Evolutionary conservation across 2,329 filamentous ascomycete genomes (phyloP).

Genomic region (Neonectria neomacrospora): DNA sequence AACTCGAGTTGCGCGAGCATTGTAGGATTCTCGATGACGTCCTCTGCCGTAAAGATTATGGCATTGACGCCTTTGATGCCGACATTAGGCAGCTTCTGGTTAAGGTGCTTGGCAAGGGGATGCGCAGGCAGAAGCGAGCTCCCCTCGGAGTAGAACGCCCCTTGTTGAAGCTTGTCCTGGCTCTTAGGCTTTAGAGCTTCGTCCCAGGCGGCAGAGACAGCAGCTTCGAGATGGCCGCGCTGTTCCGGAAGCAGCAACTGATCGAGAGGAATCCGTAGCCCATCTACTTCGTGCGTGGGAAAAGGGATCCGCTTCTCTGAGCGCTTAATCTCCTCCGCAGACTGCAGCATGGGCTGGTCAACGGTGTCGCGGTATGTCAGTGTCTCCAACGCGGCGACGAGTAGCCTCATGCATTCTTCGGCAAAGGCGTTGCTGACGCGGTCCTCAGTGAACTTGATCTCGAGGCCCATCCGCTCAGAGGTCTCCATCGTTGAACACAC

Average conservation of each 20-base stretch:
- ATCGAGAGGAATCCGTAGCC: slow-evolving; percentile 29
- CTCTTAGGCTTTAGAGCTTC: slow-evolving; percentile 54
- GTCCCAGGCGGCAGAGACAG: slow-evolving; percentile 58
- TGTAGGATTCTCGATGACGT: slow-evolving; percentile 62
- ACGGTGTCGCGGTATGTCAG: slow-evolving; percentile 59
- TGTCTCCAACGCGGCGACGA: slow-evolving; percentile 58
- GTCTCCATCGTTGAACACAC: slow-evolving; percentile 55
- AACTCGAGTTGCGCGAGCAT: slow-evolving; percentile 62
- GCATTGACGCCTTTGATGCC: slow-evolving; percentile 51
- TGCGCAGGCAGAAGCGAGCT: slow-evolving; percentile 61
- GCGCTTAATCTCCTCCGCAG: slow-evolving; percentile 52
- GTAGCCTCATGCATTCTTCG: slow-evolving; percentile 57
- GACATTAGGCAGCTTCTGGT: slow-evolving; percentile 53
- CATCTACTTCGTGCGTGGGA: slow-evolving; percentile 35
- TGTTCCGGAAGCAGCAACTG: slow-evolving; percentile 53
- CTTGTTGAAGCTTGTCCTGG: slow-evolving; percentile 54
- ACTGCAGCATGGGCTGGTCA: slow-evolving; percentile 58
- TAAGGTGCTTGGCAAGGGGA: slow-evolving; percentile 58
- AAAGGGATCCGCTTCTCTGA: slow-evolving; percentile 57
- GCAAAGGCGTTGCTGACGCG: slow-evolving; percentile 56
- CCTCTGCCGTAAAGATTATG: slow-evolving; percentile 57
- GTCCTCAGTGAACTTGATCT: slow-evolving; percentile 59
- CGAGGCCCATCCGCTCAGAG: slow-evolving; percentile 53
- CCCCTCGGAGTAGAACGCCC: slow-evolving; percentile 63
- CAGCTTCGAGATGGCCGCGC: slow-evolving; percentile 52